Base-by-base conservation (phyloP, 768 basidiomycete species). In the Tylopilus intermedius region DNA sequence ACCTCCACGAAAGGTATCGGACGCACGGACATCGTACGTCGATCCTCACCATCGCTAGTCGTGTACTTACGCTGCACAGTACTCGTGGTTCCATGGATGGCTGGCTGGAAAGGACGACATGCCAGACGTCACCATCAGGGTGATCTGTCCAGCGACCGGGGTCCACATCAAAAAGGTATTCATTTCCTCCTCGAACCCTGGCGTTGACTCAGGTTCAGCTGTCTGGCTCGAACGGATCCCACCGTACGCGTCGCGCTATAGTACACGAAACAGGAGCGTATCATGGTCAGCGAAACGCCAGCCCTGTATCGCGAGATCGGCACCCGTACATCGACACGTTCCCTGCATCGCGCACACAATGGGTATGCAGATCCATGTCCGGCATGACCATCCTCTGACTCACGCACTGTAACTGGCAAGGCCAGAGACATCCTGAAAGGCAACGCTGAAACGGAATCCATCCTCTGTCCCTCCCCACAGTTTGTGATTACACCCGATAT, bases 401-500 rank as follows among this genome's bases (percentile, higher is more conserved):
- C 18, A 6, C 33, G 33, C 33, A 33, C 33, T 18, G 18, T 18
- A 18, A 18, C 18, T 13, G 33, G 11, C 33, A 94, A 94, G 94
- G 87, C 97, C 3, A 79, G 84, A 56, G 86, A 93, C 56, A 88
- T 98, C 47, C 75, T 97, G 4, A 76, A 75, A 0, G 90, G 93
- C 7, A 69, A 72, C 29, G 84, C 89, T 5, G 93, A 96, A 67
- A 77, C 79, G 18, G 79, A 85, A 15, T 83, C 85, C 41, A 68
- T 97, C 24, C 71, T 96, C 18, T 84, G 77, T 62, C 78, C 83
- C 2, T 78, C 76, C 11, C 67, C 79, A 0, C 74, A 78, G 5
- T 96, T 88, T 62, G 58, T 95, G 37, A 83, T 99, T 50, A 71
- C 96, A 0, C 95, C 95, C 0, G 95, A 99, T 70, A 88, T 96